These are phyloP conservation scores for Myxozyma mucilagina DNA, from an alignment of 805 yeast genomes.

Conservation along the genomic window DNA sequence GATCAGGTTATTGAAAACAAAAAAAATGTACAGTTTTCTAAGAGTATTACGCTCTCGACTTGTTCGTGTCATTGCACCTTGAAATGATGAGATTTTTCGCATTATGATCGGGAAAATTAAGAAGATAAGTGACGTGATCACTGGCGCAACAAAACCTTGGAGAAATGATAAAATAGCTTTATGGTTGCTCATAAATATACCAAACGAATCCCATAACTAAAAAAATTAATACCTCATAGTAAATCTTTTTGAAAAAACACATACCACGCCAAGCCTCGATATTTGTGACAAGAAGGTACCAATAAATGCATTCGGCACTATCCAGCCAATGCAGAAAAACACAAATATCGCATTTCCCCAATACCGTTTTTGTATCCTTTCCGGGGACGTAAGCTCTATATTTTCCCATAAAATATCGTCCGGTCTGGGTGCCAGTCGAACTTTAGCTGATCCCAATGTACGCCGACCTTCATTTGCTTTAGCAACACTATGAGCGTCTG, in stretches of 20 bases:
- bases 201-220: slow-evolving; percentile 42
- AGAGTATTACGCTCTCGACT: slow-evolving; percentile 43
- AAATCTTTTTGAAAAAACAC: background rate
- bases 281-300: slow-evolving; percentile 45
- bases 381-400: slow-evolving; percentile 35
- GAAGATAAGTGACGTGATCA: slow-evolving; percentile 41
- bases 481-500: slow-evolving; percentile 36
- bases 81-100: slow-evolving; percentile 42
- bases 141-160: slow-evolving; percentile 45
- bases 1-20: slow-evolving; percentile 44
- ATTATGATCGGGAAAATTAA: slow-evolving; percentile 41
- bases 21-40: slow-evolving; percentile 42
- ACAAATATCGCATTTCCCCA: slow-evolving; percentile 40
- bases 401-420: slow-evolving; percentile 44
- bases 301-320: slow-evolving; percentile 45
- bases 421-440: slow-evolving; percentile 41
- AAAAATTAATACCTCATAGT: background rate
- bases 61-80: slow-evolving; percentile 43
- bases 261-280: slow-evolving; percentile 39
- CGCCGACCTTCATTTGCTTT: slow-evolving; percentile 5
- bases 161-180: slow-evolving; percentile 39
- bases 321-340: slow-evolving; percentile 40
- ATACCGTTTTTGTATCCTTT: slow-evolving; percentile 38
- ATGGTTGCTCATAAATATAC: slow-evolving; percentile 34
- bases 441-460: slow-evolving; percentile 21